These are phyloP conservation scores for Buxus sempervirens DNA, from an alignment of 164 flowering plant species.

Conservation along the genomic window DNA sequence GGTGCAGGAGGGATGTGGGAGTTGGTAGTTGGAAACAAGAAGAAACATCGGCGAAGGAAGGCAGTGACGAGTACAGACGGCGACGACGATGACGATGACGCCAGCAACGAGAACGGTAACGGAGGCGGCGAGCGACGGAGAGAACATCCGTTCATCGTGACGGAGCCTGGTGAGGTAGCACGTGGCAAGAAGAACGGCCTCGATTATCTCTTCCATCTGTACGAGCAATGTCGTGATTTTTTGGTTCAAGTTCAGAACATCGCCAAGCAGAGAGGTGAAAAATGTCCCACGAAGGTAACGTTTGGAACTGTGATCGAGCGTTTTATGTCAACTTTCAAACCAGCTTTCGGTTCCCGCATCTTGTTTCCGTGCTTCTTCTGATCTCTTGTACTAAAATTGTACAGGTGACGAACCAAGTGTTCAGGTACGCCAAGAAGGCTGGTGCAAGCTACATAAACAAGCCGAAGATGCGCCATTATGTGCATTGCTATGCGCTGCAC, in stretches of 20 bases:
- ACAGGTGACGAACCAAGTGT: slow-evolving; percentile 97
- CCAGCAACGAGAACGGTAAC: slow-evolving; percentile 19
- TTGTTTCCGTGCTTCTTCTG: too few relatives aligned
- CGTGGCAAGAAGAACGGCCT: slow-evolving; percentile 97
- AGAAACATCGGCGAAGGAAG: slow-evolving; percentile 21
- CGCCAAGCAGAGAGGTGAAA: slow-evolving; percentile 89
- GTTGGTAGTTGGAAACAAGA: slow-evolving; percentile 13
- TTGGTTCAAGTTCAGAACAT: slow-evolving; percentile 83
- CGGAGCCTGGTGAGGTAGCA: slow-evolving; percentile 98
- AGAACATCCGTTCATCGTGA: slow-evolving; percentile 94
- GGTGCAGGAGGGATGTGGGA: slow-evolving; percentile 55
- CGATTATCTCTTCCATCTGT: slow-evolving; percentile 92
- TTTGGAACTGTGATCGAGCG: too few relatives aligned
- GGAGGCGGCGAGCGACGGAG: slow-evolving; percentile 63
- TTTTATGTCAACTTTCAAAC: too few relatives aligned
- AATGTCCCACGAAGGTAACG: slow-evolving; percentile 92
- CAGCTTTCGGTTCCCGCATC: too few relatives aligned
- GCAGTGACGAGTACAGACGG: slow-evolving; percentile 7
- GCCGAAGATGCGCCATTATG: slow-evolving; percentile 98
- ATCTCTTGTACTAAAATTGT: neutral
- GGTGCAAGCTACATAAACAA: slow-evolving; percentile 98
- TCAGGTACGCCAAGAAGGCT: slow-evolving; percentile 80
- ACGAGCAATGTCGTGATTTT: slow-evolving; percentile 89
- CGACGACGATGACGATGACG: slow-evolving; percentile 18
- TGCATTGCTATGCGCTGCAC: slow-evolving; percentile 93